These are phyloP conservation scores for Coemansia sp. DNA, from an alignment of 192 early-diverging fungal genomes.

Conservation along the genomic window DNA sequence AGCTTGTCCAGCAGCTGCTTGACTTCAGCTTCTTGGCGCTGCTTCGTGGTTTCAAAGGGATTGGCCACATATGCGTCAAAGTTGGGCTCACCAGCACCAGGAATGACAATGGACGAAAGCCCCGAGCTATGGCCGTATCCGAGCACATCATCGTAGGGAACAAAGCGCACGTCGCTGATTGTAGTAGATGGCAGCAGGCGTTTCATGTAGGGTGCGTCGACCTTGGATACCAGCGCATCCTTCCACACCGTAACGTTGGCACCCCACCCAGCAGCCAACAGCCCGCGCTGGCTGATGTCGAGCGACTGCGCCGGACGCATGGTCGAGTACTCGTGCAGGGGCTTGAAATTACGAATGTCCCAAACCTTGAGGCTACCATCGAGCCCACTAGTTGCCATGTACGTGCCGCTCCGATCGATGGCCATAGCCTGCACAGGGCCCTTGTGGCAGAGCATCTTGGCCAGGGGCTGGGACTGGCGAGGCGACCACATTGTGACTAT, in stretches of 20 bases:
- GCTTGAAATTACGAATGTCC: constrained; percentile 85
- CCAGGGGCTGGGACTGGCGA: constrained; percentile 74
- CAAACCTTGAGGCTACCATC: constrained; percentile 90
- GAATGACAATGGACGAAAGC: constrained; percentile 77
- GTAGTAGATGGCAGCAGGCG: constrained; percentile 61
- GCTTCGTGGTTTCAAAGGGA: constrained; percentile 85
- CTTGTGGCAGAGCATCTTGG: constrained; percentile 91
- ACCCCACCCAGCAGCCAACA: constrained; percentile 80
- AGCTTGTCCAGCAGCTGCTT: constrained; percentile 86
- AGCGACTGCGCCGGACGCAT: constrained; percentile 73
- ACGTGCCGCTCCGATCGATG: constrained; percentile 68
- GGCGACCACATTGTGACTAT: constrained; percentile 93
- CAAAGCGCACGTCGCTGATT: constrained; percentile 65
- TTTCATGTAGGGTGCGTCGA: constrained; percentile 83
- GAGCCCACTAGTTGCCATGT: constrained; percentile 90
- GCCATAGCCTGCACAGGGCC: constrained; percentile 84
- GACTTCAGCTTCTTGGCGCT: constrained; percentile 87
- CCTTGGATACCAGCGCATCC: constrained; percentile 72
- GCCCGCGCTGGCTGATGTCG: constrained; percentile 78
- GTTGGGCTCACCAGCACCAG: constrained; percentile 96
- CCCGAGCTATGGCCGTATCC: constrained; percentile 79
- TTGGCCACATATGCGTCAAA: constrained; percentile 90
- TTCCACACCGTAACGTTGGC: constrained; percentile 86
- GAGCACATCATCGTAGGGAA: constrained; percentile 96
- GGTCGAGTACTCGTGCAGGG: constrained; percentile 77